Evolutionary conservation across 148 eudicot species (phyloP).

Genomic region (Nepenthes gracilis): DNA sequence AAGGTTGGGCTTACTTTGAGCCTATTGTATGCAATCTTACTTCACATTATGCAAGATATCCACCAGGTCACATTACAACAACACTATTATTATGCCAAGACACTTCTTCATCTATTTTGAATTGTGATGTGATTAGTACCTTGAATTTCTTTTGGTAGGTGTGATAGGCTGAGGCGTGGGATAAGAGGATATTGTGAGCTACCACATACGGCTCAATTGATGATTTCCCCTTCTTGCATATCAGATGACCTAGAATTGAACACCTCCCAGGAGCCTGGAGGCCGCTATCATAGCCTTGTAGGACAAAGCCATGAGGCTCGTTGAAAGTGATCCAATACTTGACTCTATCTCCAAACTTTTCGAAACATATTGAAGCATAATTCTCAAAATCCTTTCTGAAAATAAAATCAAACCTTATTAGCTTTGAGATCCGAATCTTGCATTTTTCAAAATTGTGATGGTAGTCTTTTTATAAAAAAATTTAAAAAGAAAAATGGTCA

Average conservation of each 20-base stretch:
- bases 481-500: conserved; percentile 17
- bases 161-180: conserved; percentile 71
- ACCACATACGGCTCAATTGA: conserved; percentile 73
- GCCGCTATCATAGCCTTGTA: conserved; percentile 77
- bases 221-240: conserved; percentile 72
- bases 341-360: conserved; percentile 84
- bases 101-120: neutral
- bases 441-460: neutral
- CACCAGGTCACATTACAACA: neutral
- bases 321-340: conserved; percentile 94
- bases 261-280: conserved; percentile 96
- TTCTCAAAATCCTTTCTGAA: conserved; percentile 62
- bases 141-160: conserved; percentile 61
- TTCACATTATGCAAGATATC: too few species aligned
- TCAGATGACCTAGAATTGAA: conserved; percentile 62
- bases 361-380: conserved; percentile 76
- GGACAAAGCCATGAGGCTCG: conserved; percentile 79
- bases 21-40: too few species aligned
- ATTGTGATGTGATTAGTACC: conserved; percentile 23
- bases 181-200: conserved; percentile 77
- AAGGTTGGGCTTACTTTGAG: too few species aligned
- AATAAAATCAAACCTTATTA: neutral
- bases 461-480: neutral
- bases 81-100: neutral
- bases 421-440: neutral